Conservation (phyloP, 176 grass and related monocot species). For the Lolium perenne region DNA sequence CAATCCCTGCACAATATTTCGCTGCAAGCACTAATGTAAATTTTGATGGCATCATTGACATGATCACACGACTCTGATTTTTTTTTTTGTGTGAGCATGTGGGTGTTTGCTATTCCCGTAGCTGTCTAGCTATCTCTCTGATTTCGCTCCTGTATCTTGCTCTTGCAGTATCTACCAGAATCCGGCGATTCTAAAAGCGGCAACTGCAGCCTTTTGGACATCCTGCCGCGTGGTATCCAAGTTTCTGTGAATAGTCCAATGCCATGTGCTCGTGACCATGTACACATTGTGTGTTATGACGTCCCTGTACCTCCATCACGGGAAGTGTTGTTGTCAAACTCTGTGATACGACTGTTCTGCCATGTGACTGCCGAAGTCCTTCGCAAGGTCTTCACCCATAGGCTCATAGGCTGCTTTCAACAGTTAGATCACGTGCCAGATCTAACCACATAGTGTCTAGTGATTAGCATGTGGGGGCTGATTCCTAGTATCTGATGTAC, state of each 20-base stretch:
- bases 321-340: conserved; percentile 8
- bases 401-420: conserved; percentile 23
- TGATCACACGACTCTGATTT: neutral
- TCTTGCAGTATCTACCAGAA: conserved; percentile 91
- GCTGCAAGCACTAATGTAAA: conserved; percentile 4
- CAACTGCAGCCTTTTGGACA: conserved; percentile 77
- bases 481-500: neutral
- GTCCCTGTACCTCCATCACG: neutral
- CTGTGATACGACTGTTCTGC: neutral
- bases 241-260: conserved; percentile 58
- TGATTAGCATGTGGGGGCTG: neutral
- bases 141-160: neutral
- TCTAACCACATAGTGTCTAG: neutral
- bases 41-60: neutral
- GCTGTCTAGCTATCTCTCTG: neutral
- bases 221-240: conserved; percentile 91
- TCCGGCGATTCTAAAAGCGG: conserved; percentile 75
- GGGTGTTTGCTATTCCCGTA: neutral
- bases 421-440: neutral
- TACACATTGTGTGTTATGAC: conserved; percentile 18
- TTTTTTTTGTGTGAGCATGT: neutral
- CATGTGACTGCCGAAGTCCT: conserved; percentile 11
- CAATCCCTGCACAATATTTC: neutral
- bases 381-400: neutral
- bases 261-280: neutral